These are phyloP conservation scores for Lentinus tigrinus DNA, from an alignment of 768 basidiomycete genomes.

Conservation along the genomic window DNA sequence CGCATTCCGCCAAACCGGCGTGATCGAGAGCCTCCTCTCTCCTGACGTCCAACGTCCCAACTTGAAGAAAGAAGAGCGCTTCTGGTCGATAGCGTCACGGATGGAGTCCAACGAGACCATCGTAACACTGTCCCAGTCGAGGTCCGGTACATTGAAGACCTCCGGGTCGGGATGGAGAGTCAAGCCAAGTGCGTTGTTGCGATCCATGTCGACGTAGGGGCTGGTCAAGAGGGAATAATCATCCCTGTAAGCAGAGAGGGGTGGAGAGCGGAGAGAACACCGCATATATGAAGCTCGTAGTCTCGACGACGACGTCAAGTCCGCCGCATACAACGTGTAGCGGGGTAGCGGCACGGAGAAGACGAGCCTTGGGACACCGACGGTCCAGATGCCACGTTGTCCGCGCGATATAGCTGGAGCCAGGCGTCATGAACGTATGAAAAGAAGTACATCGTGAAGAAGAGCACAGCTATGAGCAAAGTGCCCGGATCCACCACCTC, in stretches of 20 bases:
- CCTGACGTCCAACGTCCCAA: too few species aligned
- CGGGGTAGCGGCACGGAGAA: neutral
- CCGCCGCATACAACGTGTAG: neutral
- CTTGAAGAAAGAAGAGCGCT: neutral
- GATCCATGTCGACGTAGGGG: neutral
- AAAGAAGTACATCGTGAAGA: neutral
- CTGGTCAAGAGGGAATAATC: neutral
- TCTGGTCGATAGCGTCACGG: neutral
- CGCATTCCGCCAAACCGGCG: neutral
- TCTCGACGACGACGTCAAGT: neutral
- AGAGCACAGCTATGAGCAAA: neutral
- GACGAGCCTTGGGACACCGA: neutral
- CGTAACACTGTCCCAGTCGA: slow-evolving; percentile 2
- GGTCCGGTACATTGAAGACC: neutral
- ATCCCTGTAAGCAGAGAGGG: neutral
- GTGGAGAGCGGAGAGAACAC: neutral
- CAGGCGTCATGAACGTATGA: neutral
- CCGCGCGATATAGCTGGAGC: neutral
- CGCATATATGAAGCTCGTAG: neutral
- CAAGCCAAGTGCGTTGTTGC: neutral
- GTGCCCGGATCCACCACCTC: neutral
- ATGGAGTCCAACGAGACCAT: neutral
- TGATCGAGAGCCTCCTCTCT: too few species aligned
- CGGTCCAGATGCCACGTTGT: neutral
- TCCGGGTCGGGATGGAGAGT: neutral